Evolutionary conservation across 148 eudicot species (phyloP).

Genomic region (Rhododendron mucronatum): DNA sequence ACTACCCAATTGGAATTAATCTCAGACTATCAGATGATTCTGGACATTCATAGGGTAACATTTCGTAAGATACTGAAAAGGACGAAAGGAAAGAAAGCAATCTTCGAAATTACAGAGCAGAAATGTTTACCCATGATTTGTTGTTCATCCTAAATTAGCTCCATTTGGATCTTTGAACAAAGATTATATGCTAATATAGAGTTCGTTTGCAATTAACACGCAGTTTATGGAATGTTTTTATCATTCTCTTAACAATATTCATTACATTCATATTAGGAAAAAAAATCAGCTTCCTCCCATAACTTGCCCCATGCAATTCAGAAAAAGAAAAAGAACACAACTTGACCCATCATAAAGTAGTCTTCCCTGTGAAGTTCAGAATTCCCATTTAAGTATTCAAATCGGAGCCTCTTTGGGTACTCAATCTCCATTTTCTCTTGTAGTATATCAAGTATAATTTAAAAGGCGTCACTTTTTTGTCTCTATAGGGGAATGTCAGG

Average conservation of each 20-base stretch:
- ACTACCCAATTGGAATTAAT: not conserved
- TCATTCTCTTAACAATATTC: not conserved
- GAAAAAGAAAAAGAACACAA: too few relatives aligned
- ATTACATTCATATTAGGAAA: not conserved
- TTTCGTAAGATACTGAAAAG: not conserved
- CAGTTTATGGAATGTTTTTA: not conserved
- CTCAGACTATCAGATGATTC: not conserved
- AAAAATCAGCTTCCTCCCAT: not conserved
- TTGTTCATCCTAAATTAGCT: not conserved
- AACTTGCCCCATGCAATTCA: not conserved
- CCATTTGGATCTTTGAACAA: constrained; percentile 4
- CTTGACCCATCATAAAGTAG: not conserved
- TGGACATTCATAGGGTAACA: not conserved
- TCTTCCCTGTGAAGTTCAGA: not conserved
- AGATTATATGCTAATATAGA: not conserved
- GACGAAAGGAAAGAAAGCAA: not conserved
- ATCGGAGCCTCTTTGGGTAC: not conserved
- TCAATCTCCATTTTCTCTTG: not conserved
- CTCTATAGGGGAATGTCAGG: constrained; percentile 32
- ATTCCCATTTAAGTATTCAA: not conserved
- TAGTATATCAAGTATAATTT: not conserved
- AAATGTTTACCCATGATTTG: not conserved
- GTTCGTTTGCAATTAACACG: not conserved
- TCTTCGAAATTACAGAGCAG: not conserved
- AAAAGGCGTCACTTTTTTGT: not conserved